A percentile compares a stretch with the other conserved stretches of the same genome.
phyloP scores from a whole-genome alignment of 345 rosid species.

The Citrus reticulata region DNA sequence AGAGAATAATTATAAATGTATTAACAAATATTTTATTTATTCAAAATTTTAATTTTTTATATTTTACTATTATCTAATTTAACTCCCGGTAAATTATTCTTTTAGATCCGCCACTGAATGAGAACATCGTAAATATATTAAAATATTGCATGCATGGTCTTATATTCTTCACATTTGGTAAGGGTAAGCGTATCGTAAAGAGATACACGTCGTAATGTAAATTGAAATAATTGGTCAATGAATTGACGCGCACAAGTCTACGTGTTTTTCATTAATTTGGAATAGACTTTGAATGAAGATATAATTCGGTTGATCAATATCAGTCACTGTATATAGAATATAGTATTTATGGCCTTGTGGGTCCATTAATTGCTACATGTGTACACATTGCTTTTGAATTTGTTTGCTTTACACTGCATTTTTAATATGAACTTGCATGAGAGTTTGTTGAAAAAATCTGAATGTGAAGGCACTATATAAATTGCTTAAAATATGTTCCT shows the following conservation, averaged over 20 bases:
- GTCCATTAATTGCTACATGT: neutral
- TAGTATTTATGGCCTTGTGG: neutral
- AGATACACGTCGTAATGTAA: neutral
- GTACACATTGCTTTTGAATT: neutral
- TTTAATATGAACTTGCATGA: neutral
- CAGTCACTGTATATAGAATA: neutral
- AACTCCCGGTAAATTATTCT: too few species aligned
- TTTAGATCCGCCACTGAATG: too few species aligned
- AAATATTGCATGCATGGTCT: neutral
- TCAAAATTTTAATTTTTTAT: too few species aligned
- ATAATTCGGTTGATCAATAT: neutral
- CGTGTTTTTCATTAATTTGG: neutral
- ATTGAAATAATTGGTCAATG: neutral
- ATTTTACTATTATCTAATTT: too few species aligned
- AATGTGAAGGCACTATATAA: too few species aligned
- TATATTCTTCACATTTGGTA: neutral
- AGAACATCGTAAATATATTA: neutral
- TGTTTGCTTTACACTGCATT: neutral
- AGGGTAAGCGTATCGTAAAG: neutral
- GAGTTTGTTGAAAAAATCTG: neutral
- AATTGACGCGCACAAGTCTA: neutral
- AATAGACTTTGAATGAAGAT: neutral
- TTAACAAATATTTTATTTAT: too few species aligned
- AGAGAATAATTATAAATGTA: too few species aligned
- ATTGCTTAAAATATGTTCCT: too few species aligned